A percentile compares a stretch with the other conserved stretches of the same genome.
Conservation (phyloP, 345 rosid genomes). For the Raphanus sativus region DNA sequence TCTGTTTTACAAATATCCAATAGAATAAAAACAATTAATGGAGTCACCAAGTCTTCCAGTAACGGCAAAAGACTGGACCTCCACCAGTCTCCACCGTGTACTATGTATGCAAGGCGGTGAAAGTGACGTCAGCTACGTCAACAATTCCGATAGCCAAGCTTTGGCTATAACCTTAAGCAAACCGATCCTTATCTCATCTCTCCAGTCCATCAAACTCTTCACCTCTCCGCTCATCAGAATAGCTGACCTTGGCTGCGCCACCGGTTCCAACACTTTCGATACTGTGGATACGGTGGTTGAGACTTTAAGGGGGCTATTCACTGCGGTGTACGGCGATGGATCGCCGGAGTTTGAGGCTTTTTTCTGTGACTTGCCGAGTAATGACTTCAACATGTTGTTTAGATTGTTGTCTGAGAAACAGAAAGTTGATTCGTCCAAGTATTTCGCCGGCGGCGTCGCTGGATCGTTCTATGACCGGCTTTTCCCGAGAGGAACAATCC, state of each 20-base stretch:
- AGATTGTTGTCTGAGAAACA: constrained; percentile 29
- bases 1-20: neutral
- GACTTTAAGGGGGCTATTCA: constrained; percentile 39
- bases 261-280: constrained; percentile 54
- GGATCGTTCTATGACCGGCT: constrained; percentile 60
- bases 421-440: constrained; percentile 11
- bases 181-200: constrained; percentile 52
- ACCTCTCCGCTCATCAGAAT: constrained; percentile 42
- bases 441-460: constrained; percentile 54
- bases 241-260: constrained; percentile 62
- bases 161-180: constrained; percentile 51
- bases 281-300: constrained; percentile 48
- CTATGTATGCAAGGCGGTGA: constrained; percentile 65
- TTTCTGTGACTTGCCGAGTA: constrained; percentile 58
- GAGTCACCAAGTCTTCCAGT: constrained; percentile 33
- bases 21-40: constrained; percentile 13
- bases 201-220: constrained; percentile 44
- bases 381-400: constrained; percentile 59
- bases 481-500: constrained; percentile 51
- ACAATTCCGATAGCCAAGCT: constrained; percentile 56
- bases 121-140: constrained; percentile 54
- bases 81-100: constrained; percentile 45
- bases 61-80: constrained; percentile 35
- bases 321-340: constrained; percentile 32
- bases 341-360: constrained; percentile 59